Conservation (phyloP, 2,329 filamentous ascomycete genomes). For the Claviceps arundinis region DNA sequence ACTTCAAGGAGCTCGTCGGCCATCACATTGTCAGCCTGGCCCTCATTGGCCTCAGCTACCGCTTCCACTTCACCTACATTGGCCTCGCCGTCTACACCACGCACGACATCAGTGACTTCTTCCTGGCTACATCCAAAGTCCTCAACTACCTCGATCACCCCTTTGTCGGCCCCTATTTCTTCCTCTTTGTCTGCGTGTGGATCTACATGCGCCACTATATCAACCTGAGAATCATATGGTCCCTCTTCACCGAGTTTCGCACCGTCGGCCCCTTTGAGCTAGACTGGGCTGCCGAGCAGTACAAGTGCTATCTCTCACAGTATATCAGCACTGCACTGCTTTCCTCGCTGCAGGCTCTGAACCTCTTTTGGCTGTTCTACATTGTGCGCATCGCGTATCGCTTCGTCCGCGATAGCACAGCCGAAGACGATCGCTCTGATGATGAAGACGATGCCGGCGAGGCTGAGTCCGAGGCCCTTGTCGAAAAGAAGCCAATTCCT, state of each 20-base stretch:
- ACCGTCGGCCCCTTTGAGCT: constrained; percentile 63
- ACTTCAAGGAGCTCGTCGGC: constrained; percentile 84
- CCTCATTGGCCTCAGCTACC: constrained; percentile 76
- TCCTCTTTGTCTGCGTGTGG: constrained; percentile 70
- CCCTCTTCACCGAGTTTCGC: constrained; percentile 61
- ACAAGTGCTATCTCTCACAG: constrained; percentile 61
- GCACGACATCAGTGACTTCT: constrained; percentile 90
- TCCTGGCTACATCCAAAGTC: constrained; percentile 83
- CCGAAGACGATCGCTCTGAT: constrained; percentile 61
- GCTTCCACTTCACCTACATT: constrained; percentile 95
- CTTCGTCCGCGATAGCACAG: constrained; percentile 47
- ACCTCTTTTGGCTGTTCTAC: constrained; percentile 71
- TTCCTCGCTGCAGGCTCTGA: constrained; percentile 56
- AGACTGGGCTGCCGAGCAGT: constrained; percentile 64
- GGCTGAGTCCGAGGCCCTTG: constrained; percentile 22
- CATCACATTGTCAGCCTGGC: constrained; percentile 83
- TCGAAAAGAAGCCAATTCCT: constrained; percentile 13
- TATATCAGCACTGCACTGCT: constrained; percentile 54
- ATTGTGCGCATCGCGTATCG: constrained; percentile 64
- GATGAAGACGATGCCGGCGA: constrained; percentile 43
- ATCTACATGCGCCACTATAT: constrained; percentile 81
- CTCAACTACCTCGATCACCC: constrained; percentile 79
- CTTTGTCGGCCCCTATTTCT: constrained; percentile 74
- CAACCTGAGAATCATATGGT: constrained; percentile 65
- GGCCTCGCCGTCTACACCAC: constrained; percentile 88